phyloP scores from a whole-genome alignment of 805 yeast species.

The Wilhelminamyces savonicus region DNA sequence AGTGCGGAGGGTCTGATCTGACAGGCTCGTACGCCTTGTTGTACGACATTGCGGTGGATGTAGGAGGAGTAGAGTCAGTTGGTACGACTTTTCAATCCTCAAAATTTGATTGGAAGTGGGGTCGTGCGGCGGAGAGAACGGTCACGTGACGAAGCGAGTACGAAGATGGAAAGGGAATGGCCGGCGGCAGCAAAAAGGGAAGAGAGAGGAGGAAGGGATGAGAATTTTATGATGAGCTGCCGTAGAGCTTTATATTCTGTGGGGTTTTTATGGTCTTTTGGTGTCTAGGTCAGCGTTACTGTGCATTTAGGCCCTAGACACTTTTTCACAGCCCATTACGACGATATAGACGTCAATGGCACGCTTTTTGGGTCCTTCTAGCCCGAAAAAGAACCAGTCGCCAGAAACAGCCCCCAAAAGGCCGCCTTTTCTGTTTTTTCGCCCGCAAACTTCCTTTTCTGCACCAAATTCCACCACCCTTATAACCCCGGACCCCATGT shows the following conservation, averaged over 20 bases:
- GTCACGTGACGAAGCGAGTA: slow-evolving; percentile 5
- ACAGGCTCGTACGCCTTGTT: slow-evolving; percentile 33
- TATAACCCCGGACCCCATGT: too few relatives aligned
- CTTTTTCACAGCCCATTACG: not conserved
- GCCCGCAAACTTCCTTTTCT: too few relatives aligned
- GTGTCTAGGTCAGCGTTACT: not conserved
- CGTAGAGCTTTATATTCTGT: not conserved
- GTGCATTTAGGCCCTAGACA: not conserved
- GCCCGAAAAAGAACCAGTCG: too few relatives aligned
- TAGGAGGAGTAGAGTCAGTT: slow-evolving; percentile 1
- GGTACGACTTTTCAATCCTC: slow-evolving; percentile 16
- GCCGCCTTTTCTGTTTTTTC: too few relatives aligned
- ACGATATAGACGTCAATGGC: too few relatives aligned
- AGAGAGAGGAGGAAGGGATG: slow-evolving; percentile 1
- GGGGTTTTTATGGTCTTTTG: not conserved
- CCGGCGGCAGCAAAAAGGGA: slow-evolving; percentile 1
- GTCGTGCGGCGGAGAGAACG: slow-evolving; percentile 6
- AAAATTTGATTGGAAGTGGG: slow-evolving; percentile 31
- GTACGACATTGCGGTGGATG: slow-evolving; percentile 28
- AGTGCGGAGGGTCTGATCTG: slow-evolving; percentile 28
- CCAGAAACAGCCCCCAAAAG: too few relatives aligned
- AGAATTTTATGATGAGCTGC: not conserved
- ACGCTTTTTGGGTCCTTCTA: too few relatives aligned
- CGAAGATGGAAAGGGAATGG: slow-evolving; percentile 1
- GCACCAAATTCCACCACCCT: too few relatives aligned